Conservation (phyloP, 2,329 filamentous ascomycete species). For the Aspergillus clavatus region DNA sequence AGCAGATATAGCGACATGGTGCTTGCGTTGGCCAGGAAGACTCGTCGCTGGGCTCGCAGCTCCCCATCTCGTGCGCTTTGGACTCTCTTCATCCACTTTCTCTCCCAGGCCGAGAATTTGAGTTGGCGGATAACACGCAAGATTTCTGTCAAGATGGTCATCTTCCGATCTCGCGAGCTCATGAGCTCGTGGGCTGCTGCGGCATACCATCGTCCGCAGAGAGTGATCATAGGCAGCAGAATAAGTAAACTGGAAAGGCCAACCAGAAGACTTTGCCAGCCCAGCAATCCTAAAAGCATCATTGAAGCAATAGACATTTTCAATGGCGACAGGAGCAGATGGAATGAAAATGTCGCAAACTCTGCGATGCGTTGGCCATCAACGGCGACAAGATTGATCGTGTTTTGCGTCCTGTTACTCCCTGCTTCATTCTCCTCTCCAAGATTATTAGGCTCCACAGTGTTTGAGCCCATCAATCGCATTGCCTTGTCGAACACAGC, state of each 20-base stretch:
- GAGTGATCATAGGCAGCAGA: slow-evolving; percentile 63
- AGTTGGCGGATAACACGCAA: slow-evolving; percentile 74
- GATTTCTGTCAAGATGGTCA: slow-evolving; percentile 68
- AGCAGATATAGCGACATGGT: slow-evolving; percentile 64
- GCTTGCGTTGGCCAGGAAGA: slow-evolving; percentile 58
- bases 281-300: slow-evolving; percentile 63
- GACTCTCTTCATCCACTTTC: slow-evolving; percentile 68
- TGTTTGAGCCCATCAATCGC: slow-evolving; percentile 46
- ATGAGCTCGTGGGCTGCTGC: slow-evolving; percentile 63
- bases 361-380: slow-evolving; percentile 64
- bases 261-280: slow-evolving; percentile 62
- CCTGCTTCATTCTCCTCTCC: slow-evolving; percentile 50
- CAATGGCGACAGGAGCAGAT: slow-evolving; percentile 57
- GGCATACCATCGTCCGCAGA: slow-evolving; percentile 60
- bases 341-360: slow-evolving; percentile 60
- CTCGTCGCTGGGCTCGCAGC: slow-evolving; percentile 61
- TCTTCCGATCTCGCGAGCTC: slow-evolving; percentile 68
- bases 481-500: slow-evolving; percentile 71
- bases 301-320: slow-evolving; percentile 61
- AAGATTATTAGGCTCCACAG: not conserved
- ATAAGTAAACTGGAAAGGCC: slow-evolving; percentile 61
- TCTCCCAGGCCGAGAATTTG: slow-evolving; percentile 72
- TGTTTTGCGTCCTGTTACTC: slow-evolving; percentile 60
- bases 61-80: slow-evolving; percentile 59
- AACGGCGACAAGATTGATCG: slow-evolving; percentile 70